Conservation (phyloP, 2,329 filamentous ascomycete species). For the Remersonia thermophila region DNA sequence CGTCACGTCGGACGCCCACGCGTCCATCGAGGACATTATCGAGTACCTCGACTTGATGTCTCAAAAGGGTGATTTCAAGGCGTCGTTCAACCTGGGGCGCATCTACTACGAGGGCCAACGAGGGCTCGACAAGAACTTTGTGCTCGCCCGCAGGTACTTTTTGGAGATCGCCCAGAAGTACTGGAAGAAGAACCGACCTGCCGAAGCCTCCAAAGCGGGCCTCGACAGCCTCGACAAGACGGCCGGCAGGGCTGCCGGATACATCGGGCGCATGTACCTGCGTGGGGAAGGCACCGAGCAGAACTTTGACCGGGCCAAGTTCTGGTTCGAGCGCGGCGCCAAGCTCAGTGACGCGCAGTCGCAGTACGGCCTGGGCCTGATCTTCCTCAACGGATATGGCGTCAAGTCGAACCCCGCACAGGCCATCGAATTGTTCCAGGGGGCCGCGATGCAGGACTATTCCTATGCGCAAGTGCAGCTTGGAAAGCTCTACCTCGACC, state of each 20-base stretch:
- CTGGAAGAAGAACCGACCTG: conserved; percentile 71
- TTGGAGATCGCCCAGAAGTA: conserved; percentile 65
- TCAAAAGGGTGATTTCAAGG: conserved; percentile 77
- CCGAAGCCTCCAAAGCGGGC: conserved; percentile 54
- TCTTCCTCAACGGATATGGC: conserved; percentile 71
- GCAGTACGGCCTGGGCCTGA: conserved; percentile 71
- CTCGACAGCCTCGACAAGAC: conserved; percentile 68
- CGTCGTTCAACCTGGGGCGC: conserved; percentile 73
- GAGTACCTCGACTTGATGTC: conserved; percentile 89
- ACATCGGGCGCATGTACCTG: conserved; percentile 78
- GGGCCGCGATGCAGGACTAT: conserved; percentile 71
- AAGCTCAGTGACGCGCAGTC: conserved; percentile 67
- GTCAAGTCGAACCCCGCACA: conserved; percentile 52
- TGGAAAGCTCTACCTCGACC: conserved; percentile 74
- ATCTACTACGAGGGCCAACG: conserved; percentile 81
- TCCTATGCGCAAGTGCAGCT: conserved; percentile 71
- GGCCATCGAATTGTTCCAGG: conserved; percentile 65
- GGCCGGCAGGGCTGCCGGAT: conserved; percentile 74
- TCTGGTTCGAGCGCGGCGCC: conserved; percentile 75
- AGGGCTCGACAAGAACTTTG: conserved; percentile 59
- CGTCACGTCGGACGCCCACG: conserved; percentile 67
- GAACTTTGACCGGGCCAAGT: conserved; percentile 61
- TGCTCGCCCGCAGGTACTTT: conserved; percentile 69
- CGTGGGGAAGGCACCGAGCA: conserved; percentile 75
- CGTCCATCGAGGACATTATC: conserved; percentile 82